phyloP scores from a whole-genome alignment of 345 rosid species.

The Conringia planisiliqua region DNA sequence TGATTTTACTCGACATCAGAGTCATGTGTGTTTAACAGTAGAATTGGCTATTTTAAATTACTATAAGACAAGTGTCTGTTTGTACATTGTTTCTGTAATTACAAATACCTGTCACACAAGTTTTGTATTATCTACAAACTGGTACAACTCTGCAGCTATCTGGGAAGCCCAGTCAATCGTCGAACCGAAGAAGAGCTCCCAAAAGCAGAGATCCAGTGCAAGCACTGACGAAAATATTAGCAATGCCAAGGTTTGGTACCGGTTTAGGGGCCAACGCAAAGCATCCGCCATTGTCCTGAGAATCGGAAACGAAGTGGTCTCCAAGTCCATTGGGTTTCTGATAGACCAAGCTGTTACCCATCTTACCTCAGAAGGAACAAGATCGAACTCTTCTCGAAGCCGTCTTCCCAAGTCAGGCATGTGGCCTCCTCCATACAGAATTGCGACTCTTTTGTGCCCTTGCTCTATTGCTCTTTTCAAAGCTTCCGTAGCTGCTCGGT shows the following conservation, averaged over 20 bases:
- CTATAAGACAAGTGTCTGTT: neutral
- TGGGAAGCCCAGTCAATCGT: constrained; percentile 59
- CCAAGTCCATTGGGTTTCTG: constrained; percentile 39
- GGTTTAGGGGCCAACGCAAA: constrained; percentile 80
- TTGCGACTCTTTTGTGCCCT: constrained; percentile 70
- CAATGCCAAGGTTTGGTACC: constrained; percentile 82
- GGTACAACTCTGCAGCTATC: constrained; percentile 38
- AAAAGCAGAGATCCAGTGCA: constrained; percentile 81
- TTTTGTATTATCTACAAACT: constrained; percentile 40
- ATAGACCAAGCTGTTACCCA: constrained; percentile 98
- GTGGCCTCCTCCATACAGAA: constrained; percentile 95
- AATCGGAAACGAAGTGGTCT: constrained; percentile 54
- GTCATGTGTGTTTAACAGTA: neutral
- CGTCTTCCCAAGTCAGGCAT: constrained; percentile 94
- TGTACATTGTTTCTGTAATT: neutral
- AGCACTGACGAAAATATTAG: constrained; percentile 71
- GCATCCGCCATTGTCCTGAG: constrained; percentile 66
- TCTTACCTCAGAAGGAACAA: constrained; percentile 59
- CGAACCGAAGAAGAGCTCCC: constrained; percentile 73
- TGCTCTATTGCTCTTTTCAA: constrained; percentile 58
- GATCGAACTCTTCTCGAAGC: constrained; percentile 65
- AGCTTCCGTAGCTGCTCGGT: constrained; percentile 68
- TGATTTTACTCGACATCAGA: neutral
- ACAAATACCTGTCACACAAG: constrained; percentile 22
- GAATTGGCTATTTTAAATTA: neutral